phyloP scores from a whole-genome alignment of 805 yeast species.

The Sporopachydermia quercuum region DNA sequence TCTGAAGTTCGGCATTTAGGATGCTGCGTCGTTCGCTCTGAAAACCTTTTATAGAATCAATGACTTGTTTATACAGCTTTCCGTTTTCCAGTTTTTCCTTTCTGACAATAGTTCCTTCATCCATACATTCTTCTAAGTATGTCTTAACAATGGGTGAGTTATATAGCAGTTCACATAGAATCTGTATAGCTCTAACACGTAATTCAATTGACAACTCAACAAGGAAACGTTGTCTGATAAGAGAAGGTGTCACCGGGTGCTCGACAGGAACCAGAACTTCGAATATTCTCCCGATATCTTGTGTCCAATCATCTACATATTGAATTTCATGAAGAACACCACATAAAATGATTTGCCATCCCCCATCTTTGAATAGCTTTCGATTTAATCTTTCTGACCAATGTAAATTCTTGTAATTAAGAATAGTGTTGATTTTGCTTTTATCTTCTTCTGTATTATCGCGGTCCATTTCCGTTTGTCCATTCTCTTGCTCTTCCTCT shows the following conservation, averaged over 20 bases:
- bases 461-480: constrained; percentile 11
- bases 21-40: constrained; percentile 23
- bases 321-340: constrained; percentile 56
- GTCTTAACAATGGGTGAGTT: constrained; percentile 44
- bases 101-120: constrained; percentile 43
- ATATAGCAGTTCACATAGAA: constrained; percentile 48
- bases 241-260: constrained; percentile 29
- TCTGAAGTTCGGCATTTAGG: constrained; percentile 17
- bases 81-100: constrained; percentile 51
- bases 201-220: constrained; percentile 33
- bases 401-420: constrained; percentile 42
- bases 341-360: constrained; percentile 66
- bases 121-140: constrained; percentile 55
- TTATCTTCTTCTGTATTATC: constrained; percentile 5
- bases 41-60: constrained; percentile 34
- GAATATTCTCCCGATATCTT: constrained; percentile 34
- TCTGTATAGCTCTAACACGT: constrained; percentile 41
- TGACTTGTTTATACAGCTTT: constrained; percentile 38
- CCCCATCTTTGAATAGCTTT: constrained; percentile 68
- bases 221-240: constrained; percentile 42
- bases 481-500: constrained; percentile 14
- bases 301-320: constrained; percentile 37
- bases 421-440: constrained; percentile 27
- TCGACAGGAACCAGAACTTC: constrained; percentile 39
- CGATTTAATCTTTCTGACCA: constrained; percentile 73